These are phyloP conservation scores for Grosmannia serpens DNA, from an alignment of 2,329 filamentous ascomycete species.

Conservation along the genomic window DNA sequence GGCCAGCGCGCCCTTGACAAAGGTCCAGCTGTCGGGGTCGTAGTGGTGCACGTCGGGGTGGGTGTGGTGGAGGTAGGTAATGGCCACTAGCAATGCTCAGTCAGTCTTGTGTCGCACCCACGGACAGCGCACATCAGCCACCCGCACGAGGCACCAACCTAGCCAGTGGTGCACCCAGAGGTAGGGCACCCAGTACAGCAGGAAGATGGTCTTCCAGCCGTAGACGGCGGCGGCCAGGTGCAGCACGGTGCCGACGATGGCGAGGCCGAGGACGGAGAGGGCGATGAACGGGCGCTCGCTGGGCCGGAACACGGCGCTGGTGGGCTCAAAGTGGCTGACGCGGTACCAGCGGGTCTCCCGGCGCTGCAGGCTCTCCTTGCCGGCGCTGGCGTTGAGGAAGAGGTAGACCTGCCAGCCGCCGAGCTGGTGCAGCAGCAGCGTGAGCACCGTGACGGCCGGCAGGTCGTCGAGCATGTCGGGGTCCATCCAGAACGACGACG, in stretches of 20 bases:
- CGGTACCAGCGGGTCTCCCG: conserved; percentile 66
- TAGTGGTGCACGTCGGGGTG: conserved; percentile 90
- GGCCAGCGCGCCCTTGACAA: conserved; percentile 79
- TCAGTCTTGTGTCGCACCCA: too few relatives aligned
- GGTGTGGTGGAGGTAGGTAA: conserved; percentile 94
- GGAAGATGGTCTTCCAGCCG: conserved; percentile 73
- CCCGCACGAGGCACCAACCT: too few relatives aligned
- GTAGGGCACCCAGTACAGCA: conserved; percentile 94
- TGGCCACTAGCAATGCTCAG: too few relatives aligned
- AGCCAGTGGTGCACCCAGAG: conserved; percentile 99
- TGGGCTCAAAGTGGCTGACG: conserved; percentile 91
- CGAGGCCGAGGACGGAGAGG: conserved; percentile 73
- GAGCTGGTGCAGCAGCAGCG: conserved; percentile 65
- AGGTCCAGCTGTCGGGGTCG: conserved; percentile 74
- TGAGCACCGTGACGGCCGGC: conserved; percentile 41
- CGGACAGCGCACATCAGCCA: too few relatives aligned
- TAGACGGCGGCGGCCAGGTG: conserved; percentile 62
- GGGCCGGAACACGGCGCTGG: conserved; percentile 81
- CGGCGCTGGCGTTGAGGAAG: conserved; percentile 82
- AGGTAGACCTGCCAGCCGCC: conserved; percentile 91
- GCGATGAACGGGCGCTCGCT: conserved; percentile 81
- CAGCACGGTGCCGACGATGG: conserved; percentile 49
- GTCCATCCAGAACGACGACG: conserved; percentile 78
- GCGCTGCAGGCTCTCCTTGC: conserved; percentile 82
- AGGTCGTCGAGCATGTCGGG: conserved; percentile 56